A percentile compares a stretch with the other conserved stretches of the same genome.
Conservation (phyloP, 208 protist species). For the Trypanosomatidae sp. region DNA sequence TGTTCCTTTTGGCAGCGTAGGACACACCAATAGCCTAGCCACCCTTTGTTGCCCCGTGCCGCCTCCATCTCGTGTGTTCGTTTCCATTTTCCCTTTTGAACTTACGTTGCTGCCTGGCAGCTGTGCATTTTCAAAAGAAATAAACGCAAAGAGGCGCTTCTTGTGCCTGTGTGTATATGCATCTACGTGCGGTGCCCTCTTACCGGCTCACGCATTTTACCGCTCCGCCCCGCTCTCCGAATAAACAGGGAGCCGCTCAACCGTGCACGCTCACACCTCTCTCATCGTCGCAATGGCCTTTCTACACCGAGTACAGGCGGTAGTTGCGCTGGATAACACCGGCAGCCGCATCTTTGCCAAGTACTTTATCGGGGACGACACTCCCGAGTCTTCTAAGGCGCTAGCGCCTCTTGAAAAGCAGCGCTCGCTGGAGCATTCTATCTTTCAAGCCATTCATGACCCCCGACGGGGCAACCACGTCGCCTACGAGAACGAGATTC, state of each 20-base stretch:
- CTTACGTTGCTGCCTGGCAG: not conserved
- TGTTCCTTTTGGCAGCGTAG: not conserved
- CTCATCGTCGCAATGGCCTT: slow-evolving; percentile 56
- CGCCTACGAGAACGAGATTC: slow-evolving; percentile 61
- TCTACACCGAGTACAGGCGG: slow-evolving; percentile 81
- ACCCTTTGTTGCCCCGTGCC: not conserved
- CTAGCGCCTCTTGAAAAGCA: slow-evolving; percentile 68
- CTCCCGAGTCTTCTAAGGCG: slow-evolving; percentile 43
- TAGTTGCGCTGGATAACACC: slow-evolving; percentile 70
- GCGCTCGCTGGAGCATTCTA: slow-evolving; percentile 53
- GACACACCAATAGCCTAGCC: not conserved
- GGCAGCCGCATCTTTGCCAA: slow-evolving; percentile 83
- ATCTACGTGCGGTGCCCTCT: not conserved
- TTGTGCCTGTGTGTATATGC: not conserved
- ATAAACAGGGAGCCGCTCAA: slow-evolving; percentile 30
- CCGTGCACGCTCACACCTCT: not conserved
- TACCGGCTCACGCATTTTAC: not conserved
- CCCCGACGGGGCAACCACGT: slow-evolving; percentile 14
- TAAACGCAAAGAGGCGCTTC: not conserved
- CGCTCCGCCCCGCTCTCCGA: not conserved
- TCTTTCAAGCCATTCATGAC: slow-evolving; percentile 49
- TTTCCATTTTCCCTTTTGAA: not conserved
- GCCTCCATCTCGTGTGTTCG: not conserved
- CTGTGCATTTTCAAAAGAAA: not conserved
- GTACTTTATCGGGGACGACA: slow-evolving; percentile 83